These are phyloP conservation scores for Mortierella sp. DNA, from an alignment of 371 early-diverging fungal species.

Conservation along the genomic window DNA sequence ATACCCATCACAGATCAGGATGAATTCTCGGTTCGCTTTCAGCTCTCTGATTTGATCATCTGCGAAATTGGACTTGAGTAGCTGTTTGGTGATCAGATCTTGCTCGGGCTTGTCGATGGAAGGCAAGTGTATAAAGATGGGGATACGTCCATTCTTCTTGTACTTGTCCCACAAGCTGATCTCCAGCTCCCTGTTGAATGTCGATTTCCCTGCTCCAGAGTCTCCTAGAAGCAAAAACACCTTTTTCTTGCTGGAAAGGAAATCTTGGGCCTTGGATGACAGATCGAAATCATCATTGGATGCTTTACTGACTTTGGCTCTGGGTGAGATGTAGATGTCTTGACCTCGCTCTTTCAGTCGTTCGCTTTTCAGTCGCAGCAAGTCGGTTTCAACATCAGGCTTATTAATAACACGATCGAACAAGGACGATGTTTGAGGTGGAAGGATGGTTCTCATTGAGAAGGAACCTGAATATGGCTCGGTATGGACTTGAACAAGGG, in stretches of 20 bases:
- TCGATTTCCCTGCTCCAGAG: conserved; percentile 19
- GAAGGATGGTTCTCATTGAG: not conserved
- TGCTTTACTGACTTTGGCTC: not conserved
- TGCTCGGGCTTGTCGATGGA: not conserved
- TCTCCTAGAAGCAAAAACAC: conserved; percentile 17
- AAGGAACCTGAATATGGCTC: not conserved
- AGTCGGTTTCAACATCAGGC: not conserved
- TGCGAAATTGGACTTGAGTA: not conserved
- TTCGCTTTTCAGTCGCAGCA: not conserved
- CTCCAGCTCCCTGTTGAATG: conserved; percentile 5
- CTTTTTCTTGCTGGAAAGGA: not conserved
- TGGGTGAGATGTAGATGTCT: not conserved
- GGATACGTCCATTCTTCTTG: conserved; percentile 1
- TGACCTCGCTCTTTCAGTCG: not conserved
- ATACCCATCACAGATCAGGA: not conserved
- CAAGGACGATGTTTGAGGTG: not conserved
- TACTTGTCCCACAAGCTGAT: conserved; percentile 4
- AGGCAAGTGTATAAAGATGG: conserved; percentile 1
- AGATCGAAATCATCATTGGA: not conserved
- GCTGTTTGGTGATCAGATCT: conserved; percentile 7
- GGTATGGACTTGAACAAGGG: not conserved
- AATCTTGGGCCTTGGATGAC: not conserved
- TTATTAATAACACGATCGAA: not conserved
- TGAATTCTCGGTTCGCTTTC: not conserved
- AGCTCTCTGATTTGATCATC: not conserved